Conservation (phyloP, 73 alveolate species). For the Symbiodinium natans region DNA sequence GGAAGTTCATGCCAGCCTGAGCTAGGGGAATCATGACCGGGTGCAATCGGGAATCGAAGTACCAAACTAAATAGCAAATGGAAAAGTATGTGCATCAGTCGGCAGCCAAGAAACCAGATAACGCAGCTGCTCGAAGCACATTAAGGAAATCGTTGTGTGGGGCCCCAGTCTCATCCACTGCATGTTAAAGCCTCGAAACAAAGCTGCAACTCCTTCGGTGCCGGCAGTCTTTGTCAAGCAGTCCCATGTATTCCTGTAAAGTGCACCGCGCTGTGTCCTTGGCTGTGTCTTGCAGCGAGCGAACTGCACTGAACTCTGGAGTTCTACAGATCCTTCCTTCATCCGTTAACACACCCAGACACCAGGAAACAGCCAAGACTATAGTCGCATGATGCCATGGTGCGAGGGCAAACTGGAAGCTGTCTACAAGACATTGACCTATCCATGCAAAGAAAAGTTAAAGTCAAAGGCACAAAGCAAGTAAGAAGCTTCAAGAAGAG, state of each 20-base stretch:
- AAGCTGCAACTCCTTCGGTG: slow-evolving; percentile 16
- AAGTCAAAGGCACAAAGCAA: no score
- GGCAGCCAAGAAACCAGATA: background rate
- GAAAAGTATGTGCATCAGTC: background rate
- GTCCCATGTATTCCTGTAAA: slow-evolving; percentile 45
- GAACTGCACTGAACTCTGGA: no score
- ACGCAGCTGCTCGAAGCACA: slow-evolving; percentile 85
- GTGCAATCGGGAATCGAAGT: background rate
- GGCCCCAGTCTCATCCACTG: slow-evolving; percentile 89
- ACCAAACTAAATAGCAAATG: background rate
- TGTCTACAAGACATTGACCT: no score
- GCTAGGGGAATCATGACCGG: background rate
- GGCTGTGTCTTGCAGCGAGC: background rate
- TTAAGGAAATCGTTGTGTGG: slow-evolving; percentile 74
- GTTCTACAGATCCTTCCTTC: no score
- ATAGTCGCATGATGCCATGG: no score
- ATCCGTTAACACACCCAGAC: no score
- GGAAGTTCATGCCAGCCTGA: slow-evolving; percentile 83
- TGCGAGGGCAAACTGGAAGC: no score
- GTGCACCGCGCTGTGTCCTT: slow-evolving; percentile 36
- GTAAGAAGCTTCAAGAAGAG: no score
- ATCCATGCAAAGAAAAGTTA: no score
- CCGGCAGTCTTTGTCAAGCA: slow-evolving; percentile 50
- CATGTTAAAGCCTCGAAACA: slow-evolving; percentile 75
- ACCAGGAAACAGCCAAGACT: no score